These are phyloP conservation scores for Cryptosporidium sp. DNA, from an alignment of 169 alveolate species.

Conservation along the genomic window DNA sequence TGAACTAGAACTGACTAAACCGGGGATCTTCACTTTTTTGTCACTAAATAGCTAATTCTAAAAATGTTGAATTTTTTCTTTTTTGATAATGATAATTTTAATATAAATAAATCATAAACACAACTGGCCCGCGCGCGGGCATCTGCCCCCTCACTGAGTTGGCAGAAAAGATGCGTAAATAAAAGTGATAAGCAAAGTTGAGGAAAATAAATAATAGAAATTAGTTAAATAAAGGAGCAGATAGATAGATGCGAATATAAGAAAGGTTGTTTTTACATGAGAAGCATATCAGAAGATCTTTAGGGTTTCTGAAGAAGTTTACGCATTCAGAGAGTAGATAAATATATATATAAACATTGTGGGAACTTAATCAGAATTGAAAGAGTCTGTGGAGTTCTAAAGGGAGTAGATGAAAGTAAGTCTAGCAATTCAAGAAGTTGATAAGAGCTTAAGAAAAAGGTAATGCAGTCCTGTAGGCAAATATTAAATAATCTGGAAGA, in stretches of 20 bases:
- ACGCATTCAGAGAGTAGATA: background rate
- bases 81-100: no score
- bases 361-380: constrained; percentile 21
- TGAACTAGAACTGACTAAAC: background rate
- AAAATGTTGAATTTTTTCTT: no score
- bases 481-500: background rate
- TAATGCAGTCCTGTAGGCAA: constrained; percentile 14
- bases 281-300: background rate
- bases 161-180: constrained; percentile 3
- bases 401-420: constrained; percentile 15
- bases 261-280: background rate
- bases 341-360: background rate
- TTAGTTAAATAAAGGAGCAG: background rate
- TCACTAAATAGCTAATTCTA: no score
- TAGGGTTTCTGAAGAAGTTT: background rate
- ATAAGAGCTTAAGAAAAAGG: background rate
- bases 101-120: no score
- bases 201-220: background rate
- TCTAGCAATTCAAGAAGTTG: background rate
- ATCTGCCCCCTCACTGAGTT: background rate
- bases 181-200: background rate
- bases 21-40: background rate
- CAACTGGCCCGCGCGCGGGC: background rate
- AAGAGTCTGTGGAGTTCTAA: background rate
- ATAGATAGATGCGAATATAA: background rate